Conservation (phyloP, 2,329 filamentous ascomycete genomes). For the Ophidiomyces ophidiicola region DNA sequence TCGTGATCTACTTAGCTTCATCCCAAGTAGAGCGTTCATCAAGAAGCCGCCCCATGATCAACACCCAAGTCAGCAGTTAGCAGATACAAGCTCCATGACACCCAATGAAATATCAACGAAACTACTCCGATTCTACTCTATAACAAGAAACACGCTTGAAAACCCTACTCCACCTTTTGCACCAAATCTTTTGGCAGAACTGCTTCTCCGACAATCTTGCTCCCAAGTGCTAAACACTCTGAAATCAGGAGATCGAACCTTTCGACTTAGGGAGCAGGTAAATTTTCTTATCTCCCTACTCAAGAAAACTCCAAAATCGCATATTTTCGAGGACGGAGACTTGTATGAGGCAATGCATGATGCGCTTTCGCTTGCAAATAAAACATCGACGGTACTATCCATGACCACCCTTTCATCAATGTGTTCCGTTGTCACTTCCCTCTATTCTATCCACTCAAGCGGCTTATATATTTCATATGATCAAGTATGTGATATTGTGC, state of each 20-base stretch:
- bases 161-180: slow-evolving; percentile 48
- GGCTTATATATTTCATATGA: slow-evolving; percentile 31
- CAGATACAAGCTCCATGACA: slow-evolving; percentile 13
- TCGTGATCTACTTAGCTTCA: slow-evolving; percentile 48
- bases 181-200: slow-evolving; percentile 44
- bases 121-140: slow-evolving; percentile 55
- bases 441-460: slow-evolving; percentile 27
- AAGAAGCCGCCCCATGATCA: not conserved
- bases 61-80: not conserved
- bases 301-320: slow-evolving; percentile 30
- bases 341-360: slow-evolving; percentile 27
- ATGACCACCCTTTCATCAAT: slow-evolving; percentile 29
- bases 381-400: slow-evolving; percentile 20
- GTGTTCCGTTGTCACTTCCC: slow-evolving; percentile 39
- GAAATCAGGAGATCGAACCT: slow-evolving; percentile 18
- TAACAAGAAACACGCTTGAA: slow-evolving; percentile 59
- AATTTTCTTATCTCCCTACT: slow-evolving; percentile 45
- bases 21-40: slow-evolving; percentile 52
- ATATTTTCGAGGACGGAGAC: slow-evolving; percentile 24
- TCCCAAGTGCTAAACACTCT: slow-evolving; percentile 26
- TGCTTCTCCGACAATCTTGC: slow-evolving; percentile 51
- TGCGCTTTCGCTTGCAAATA: slow-evolving; percentile 16
- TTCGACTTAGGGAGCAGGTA: slow-evolving; percentile 46
- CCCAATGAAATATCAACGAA: slow-evolving; percentile 43
- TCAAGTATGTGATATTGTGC: slow-evolving; percentile 50